These are phyloP conservation scores for Candida parachauliodes DNA, from an alignment of 805 yeast genomes.

Conservation along the genomic window DNA sequence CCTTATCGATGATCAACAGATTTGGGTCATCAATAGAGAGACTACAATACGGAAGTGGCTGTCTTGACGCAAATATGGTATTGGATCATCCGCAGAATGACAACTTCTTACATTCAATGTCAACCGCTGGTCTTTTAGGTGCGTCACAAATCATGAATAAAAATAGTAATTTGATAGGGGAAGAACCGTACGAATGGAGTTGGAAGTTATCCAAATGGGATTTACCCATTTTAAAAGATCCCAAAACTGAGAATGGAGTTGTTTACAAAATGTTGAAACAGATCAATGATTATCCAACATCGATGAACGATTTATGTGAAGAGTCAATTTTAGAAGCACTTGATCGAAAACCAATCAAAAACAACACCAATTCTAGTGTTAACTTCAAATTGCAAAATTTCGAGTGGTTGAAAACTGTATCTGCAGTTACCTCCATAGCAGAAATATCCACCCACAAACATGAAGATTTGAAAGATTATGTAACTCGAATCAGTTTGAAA, in stretches of 20 bases:
- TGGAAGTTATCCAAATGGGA: slow-evolving; percentile 84
- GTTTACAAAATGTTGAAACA: slow-evolving; percentile 52
- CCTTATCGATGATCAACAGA: slow-evolving; percentile 39
- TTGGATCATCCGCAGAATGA: slow-evolving; percentile 9
- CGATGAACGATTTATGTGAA: slow-evolving; percentile 15
- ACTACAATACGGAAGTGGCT: slow-evolving; percentile 55
- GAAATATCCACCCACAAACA: not conserved
- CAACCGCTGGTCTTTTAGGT: slow-evolving; percentile 54
- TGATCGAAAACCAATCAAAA: slow-evolving; percentile 9
- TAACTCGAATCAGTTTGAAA: not conserved
- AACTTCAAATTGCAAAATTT: slow-evolving; percentile 13
- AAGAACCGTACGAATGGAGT: slow-evolving; percentile 52
- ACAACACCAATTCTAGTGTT: slow-evolving; percentile 11
- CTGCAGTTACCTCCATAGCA: slow-evolving; percentile 21
- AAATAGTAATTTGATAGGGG: slow-evolving; percentile 6
- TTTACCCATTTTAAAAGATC: slow-evolving; percentile 44
- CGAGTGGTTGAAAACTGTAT: slow-evolving; percentile 25
- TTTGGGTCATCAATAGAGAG: slow-evolving; percentile 30
- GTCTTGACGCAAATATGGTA: slow-evolving; percentile 42
- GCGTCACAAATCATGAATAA: slow-evolving; percentile 46
- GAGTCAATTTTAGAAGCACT: slow-evolving; percentile 18
- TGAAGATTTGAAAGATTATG: not conserved
- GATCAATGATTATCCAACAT: slow-evolving; percentile 34
- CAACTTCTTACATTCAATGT: slow-evolving; percentile 32
- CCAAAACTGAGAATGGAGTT: slow-evolving; percentile 39